Percentiles rank a stretch among this genome's conserved stretches.
Evolutionary conservation across 2,329 filamentous ascomycete genomes (phyloP).

Genomic region (Verticillium nonalfalfae): DNA sequence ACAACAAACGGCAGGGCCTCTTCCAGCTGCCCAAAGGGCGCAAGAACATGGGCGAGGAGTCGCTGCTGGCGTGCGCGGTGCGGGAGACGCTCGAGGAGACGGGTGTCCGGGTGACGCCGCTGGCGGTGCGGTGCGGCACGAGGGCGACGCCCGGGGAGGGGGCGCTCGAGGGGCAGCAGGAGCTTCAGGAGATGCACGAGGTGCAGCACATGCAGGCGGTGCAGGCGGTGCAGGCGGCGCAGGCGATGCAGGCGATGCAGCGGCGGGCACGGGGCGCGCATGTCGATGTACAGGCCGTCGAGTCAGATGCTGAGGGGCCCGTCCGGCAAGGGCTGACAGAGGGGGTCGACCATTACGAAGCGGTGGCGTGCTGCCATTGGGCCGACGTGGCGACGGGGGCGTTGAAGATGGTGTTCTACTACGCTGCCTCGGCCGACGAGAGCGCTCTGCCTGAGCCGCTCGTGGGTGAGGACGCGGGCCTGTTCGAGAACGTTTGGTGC

Average conservation of each 20-base stretch:
- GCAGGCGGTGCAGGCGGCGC: not conserved
- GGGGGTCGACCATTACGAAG: slow-evolving; percentile 25
- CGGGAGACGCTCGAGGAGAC: slow-evolving; percentile 43
- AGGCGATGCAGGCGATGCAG: not conserved
- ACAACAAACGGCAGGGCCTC: slow-evolving; percentile 33
- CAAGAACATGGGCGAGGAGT: slow-evolving; percentile 37
- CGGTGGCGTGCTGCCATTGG: slow-evolving; percentile 26
- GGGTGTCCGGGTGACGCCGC: slow-evolving; percentile 29
- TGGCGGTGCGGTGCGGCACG: slow-evolving; percentile 34
- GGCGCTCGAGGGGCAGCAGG: slow-evolving; percentile 4
- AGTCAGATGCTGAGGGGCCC: not conserved
- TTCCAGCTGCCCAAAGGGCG: slow-evolving; percentile 42
- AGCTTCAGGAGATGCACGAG: not conserved
- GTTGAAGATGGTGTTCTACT: slow-evolving; percentile 34
- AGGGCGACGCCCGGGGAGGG: slow-evolving; percentile 27
- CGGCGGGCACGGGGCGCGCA: not conserved
- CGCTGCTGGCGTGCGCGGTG: slow-evolving; percentile 30
- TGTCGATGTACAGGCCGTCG: not conserved
- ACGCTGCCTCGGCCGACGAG: slow-evolving; percentile 25
- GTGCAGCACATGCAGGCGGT: not conserved
- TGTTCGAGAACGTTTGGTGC: slow-evolving; percentile 22
- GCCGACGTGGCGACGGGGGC: slow-evolving; percentile 25
- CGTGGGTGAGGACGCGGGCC: slow-evolving; percentile 12
- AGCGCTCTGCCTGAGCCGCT: slow-evolving; percentile 7
- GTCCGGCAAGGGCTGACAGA: slow-evolving; percentile 16